These are phyloP conservation scores for Aspergillus steynii DNA, from an alignment of 495 filamentous ascomycete species.

Conservation along the genomic window DNA sequence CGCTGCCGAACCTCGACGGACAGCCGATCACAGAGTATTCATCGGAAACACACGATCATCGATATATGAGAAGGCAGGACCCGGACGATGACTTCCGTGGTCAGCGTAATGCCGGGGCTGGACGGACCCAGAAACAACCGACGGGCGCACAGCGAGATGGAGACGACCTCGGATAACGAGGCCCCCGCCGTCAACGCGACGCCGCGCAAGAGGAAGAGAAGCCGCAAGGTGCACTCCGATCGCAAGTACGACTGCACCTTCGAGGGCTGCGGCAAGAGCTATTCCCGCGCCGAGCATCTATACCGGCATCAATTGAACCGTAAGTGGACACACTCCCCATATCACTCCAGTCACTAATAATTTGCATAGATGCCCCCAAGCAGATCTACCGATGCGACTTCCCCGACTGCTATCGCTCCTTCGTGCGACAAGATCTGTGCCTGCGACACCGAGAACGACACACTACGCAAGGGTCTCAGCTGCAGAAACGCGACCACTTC, in stretches of 20 bases:
- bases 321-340: constrained; percentile 37
- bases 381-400: constrained; percentile 96
- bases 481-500: constrained; percentile 80
- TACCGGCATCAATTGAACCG: constrained; percentile 97
- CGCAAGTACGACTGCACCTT: constrained; percentile 94
- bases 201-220: constrained; percentile 72
- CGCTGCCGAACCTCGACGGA: not conserved
- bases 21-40: not conserved
- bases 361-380: constrained; percentile 70
- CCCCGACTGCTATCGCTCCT: constrained; percentile 84
- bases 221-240: constrained; percentile 77
- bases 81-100: constrained; percentile 24
- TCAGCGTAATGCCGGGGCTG: constrained; percentile 29
- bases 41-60: not conserved
- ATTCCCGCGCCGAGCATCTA: constrained; percentile 94
- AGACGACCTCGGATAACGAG: constrained; percentile 28
- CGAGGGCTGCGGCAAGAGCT: constrained; percentile 90
- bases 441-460: constrained; percentile 92
- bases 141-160: constrained; percentile 30
- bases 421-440: constrained; percentile 93
- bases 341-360: constrained; percentile 6
- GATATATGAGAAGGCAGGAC: not conserved
- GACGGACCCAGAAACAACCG: constrained; percentile 16
- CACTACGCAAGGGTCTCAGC: constrained; percentile 90
- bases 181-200: constrained; percentile 34